Base-by-base conservation (phyloP, 805 yeast genomes). In the Kazachstania martiniae region DNA sequence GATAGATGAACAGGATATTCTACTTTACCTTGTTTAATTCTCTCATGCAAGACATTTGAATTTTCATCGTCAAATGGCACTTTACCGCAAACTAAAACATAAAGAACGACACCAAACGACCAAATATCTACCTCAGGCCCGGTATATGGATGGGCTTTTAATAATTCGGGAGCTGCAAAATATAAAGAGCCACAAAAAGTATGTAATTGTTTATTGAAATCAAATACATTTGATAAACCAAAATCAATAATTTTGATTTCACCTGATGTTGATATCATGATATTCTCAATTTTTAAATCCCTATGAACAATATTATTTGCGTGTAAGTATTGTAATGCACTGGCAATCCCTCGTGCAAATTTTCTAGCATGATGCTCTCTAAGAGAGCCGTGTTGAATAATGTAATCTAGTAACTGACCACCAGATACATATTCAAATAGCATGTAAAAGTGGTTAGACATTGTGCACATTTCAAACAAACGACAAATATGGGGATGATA, bases 101-200 rank as follows among this genome's bases (percentile, higher is more conserved):
- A 91, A 31, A 91, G 61, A 0, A 91, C 97, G 21, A 91, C 94
- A 42, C 98, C 98, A 65, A 87, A 89, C 2, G 95, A 84, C 98
- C 98, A 91, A 13, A 91, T 78, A 56, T 91, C 98, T 29, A 91
- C 95, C 56, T 91, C 98, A 1, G 98, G 98, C 0, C 98, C 99
- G 23, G 72, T 66, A 49, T 91, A 91, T 1, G 95, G 96, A 43
- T 75, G 76, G 1, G 97, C 98, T 37, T 83, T 81, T 33, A 91
- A 65, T 44, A 91, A 66, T 57, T 91, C 99, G 0, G 99, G 99
- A 0, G 99, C 98, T 1, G 98, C 99, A 70, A 91, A 91, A 56
- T 91, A 91, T 32, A 91, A 65, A 1, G 96, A 86, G 3, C 99
- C 99, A 66, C 99, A 91, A 53, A 84, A 91, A 1, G 99, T 91